These are phyloP conservation scores for Cairneyella variabilis DNA, from an alignment of 495 filamentous ascomycete genomes.

Conservation along the genomic window DNA sequence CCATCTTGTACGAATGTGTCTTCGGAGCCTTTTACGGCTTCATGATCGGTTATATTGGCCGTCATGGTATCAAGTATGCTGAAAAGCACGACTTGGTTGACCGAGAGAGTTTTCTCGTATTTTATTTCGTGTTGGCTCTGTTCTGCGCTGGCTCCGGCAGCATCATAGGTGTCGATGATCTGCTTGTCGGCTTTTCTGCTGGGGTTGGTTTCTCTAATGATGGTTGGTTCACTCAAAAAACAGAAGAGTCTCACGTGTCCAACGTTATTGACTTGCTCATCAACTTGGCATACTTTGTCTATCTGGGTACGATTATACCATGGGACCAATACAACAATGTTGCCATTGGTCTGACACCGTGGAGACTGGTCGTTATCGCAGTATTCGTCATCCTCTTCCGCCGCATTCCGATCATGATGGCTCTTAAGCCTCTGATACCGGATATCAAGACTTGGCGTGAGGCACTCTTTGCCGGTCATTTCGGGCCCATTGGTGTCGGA, in stretches of 20 bases:
- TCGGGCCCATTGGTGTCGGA: conserved; percentile 96
- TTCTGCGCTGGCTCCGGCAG: conserved; percentile 96
- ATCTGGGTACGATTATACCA: conserved; percentile 93
- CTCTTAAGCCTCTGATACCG: conserved; percentile 87
- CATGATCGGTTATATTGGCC: conserved; percentile 77
- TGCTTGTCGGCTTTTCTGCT: conserved; percentile 93
- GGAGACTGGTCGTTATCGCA: conserved; percentile 85
- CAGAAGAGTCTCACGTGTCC: conserved; percentile 96
- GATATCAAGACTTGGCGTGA: conserved; percentile 99
- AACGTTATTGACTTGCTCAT: conserved; percentile 98
- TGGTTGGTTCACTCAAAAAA: conserved; percentile 98
- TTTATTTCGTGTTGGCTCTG: conserved; percentile 95
- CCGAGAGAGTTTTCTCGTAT: conserved; percentile 94
- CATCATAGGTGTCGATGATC: conserved; percentile 87
- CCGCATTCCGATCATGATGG: conserved; percentile 92
- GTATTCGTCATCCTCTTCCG: conserved; percentile 94
- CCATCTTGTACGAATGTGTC: conserved; percentile 93
- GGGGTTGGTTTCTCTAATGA: conserved; percentile 99
- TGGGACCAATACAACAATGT: conserved; percentile 82
- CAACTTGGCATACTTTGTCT: conserved; percentile 98
- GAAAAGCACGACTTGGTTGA: conserved; percentile 86
- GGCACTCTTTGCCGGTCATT: conserved; percentile 95
- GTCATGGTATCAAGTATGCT: conserved; percentile 86
- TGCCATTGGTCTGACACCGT: conserved; percentile 69
- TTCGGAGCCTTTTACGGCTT: conserved; percentile 91